A percentile compares a stretch with the other conserved stretches of the same genome.
phyloP scores from a whole-genome alignment of 139 green algal genomes.

The Nannochloris sp. region DNA sequence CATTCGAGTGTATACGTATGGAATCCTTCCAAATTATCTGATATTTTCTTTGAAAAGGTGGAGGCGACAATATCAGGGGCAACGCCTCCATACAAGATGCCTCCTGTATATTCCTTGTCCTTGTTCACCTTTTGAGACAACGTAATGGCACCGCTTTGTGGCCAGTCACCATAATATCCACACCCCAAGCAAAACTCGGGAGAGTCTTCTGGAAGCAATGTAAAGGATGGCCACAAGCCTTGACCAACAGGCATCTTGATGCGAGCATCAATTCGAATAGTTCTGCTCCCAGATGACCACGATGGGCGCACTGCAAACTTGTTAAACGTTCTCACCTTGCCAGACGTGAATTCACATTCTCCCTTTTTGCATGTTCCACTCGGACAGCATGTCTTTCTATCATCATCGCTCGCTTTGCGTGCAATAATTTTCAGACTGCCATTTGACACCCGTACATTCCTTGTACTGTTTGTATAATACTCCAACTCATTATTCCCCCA shows the following conservation, averaged over 20 bases:
- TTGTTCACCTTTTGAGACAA: slow-evolving; percentile 19
- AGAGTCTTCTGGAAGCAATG: slow-evolving; percentile 10
- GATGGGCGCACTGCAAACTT: slow-evolving; percentile 10
- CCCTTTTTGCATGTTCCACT: background rate
- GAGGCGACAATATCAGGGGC: background rate
- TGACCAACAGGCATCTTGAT: slow-evolving; percentile 12
- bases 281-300: background rate
- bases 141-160: slow-evolving; percentile 17
- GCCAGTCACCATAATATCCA: slow-evolving; percentile 18
- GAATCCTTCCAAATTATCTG: slow-evolving; percentile 3
- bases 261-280: slow-evolving; percentile 4
- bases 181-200: slow-evolving; percentile 8
- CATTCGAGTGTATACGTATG: slow-evolving; percentile 9
- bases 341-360: slow-evolving; percentile 11
- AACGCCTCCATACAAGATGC: slow-evolving; percentile 10
- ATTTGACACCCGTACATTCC: slow-evolving; percentile 2
- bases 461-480: slow-evolving; percentile 11
- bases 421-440: slow-evolving; percentile 8
- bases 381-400: slow-evolving; percentile 1
- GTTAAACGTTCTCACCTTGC: slow-evolving; percentile 3
- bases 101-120: background rate
- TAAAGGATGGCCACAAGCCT: slow-evolving; percentile 22
- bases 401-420: background rate
- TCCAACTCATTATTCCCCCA: slow-evolving; percentile 8
- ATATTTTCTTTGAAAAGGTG: background rate